Percentiles rank a stretch among this genome's conserved stretches.
Conservation (phyloP, 495 filamentous ascomycete genomes). For the Tuber brumale region DNA sequence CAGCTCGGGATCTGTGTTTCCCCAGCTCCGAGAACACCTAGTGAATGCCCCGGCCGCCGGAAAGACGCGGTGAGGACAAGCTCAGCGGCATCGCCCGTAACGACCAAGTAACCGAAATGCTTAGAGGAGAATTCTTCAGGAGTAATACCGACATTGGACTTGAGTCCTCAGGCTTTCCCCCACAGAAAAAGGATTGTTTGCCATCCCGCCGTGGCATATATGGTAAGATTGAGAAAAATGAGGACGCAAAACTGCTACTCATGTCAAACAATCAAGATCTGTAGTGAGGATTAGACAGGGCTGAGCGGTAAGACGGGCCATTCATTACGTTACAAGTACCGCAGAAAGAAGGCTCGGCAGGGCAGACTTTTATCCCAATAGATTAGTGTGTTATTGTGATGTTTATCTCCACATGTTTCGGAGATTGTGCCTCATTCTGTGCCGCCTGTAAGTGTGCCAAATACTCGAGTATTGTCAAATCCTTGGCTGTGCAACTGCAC, state of each 20-base stretch:
- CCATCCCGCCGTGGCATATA: background rate
- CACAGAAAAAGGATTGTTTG: background rate
- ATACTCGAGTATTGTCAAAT: background rate
- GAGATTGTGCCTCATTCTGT: background rate
- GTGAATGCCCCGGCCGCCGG: constrained; percentile 43
- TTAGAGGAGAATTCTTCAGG: background rate
- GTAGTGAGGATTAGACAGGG: background rate
- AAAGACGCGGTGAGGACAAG: constrained; percentile 49
- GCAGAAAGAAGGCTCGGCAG: background rate
- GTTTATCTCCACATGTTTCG: background rate
- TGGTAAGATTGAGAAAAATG: background rate
- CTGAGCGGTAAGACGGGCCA: background rate
- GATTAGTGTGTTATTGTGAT: background rate
- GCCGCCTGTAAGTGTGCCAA: background rate
- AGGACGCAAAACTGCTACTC: background rate
- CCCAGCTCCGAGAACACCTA: no score
- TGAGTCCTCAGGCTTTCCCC: background rate
- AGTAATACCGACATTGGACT: background rate
- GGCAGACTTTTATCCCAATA: background rate
- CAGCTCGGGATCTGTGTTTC: no score
- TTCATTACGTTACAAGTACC: background rate
- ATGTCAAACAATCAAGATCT: background rate
- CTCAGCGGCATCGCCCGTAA: constrained; percentile 49
- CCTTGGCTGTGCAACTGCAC: background rate
- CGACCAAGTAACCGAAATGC: constrained; percentile 40